Base-by-base conservation (phyloP, 768 basidiomycete genomes). In the Antrodiella citrinella region DNA sequence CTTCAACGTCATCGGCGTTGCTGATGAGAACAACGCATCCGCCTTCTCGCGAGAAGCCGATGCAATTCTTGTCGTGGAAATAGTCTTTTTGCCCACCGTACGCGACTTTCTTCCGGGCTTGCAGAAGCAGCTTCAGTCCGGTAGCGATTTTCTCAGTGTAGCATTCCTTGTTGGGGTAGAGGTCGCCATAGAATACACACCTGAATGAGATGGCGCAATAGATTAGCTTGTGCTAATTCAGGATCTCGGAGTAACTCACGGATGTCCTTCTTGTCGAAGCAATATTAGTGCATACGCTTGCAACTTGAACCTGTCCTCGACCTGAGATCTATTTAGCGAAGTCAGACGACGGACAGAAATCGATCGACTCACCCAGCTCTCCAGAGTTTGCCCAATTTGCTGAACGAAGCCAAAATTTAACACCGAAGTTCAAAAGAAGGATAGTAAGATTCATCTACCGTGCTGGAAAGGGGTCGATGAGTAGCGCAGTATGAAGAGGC, bases 121-220 rank as follows among this genome's bases (percentile, higher is more conserved):
- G 63, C 18, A 91, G 75, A 43, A 92, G 65, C 20, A 71, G 58
- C 43, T 59, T 69, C 45, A 91, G 70, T 42, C 76, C 76, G 25
- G 60, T 62, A 7, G 83, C 73, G 5, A 74, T 72, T 13, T 62
- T 61, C 52, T 73, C 73, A 54, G 82, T 72, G 59, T 80, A 86
- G 53, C 82, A 81, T 62, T 85, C 84, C 39, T 66, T 56, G 57
- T 87, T 85, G 0, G 81, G 84, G 58, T 87, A 89, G 13, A 91
- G 59, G 63, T 91, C 89, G 4, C 87, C 89, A 54, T 90, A 91
- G 64, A 91, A 92, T n/a, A 90, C 80, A 57, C 89, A 92, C 38
- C 89, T 91, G 48, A 24, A 51, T 45, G 45, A 26, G 7, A 47
- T 26, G 25, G 38, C 19, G 50, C 3, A 42, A 12, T 38, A 40